phyloP scores from a whole-genome alignment of 148 eudicot genomes.

The Tetragonia tetragonoides region DNA sequence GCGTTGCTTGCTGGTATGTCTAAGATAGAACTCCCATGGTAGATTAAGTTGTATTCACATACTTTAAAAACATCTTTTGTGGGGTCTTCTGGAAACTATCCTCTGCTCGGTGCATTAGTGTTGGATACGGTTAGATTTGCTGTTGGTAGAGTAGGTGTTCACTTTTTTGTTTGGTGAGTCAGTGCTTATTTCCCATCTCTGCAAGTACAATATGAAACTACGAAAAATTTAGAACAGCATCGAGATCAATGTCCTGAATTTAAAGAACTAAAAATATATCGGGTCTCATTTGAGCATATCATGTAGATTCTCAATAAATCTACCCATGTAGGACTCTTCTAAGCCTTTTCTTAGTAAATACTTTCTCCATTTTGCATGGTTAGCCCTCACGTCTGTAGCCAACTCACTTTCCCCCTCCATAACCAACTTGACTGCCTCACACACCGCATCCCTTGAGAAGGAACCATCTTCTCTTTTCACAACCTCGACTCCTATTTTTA shows the following conservation, averaged over 20 bases:
- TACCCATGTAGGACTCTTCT: conserved; percentile 30
- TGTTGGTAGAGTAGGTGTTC: neutral
- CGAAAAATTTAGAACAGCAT: too few species aligned
- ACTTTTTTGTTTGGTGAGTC: neutral
- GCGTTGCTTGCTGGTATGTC: conserved; percentile 91
- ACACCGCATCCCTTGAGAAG: conserved; percentile 23
- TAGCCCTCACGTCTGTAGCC: conserved; percentile 24
- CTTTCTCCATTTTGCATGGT: conserved; percentile 36
- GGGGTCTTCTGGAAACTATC: too few species aligned
- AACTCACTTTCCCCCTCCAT: conserved; percentile 28
- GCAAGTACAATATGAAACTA: neutral
- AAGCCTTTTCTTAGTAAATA: conserved; percentile 25
- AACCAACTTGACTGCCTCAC: conserved; percentile 20
- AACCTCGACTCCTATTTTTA: conserved; percentile 13
- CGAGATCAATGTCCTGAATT: too few species aligned
- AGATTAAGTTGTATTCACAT: too few species aligned
- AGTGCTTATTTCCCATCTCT: conserved; percentile 41
- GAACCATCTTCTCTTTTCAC: conserved; percentile 25
- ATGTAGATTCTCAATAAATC: conserved; percentile 25
- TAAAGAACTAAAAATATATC: too few species aligned
- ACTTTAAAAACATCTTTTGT: too few species aligned
- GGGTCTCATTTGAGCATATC: too few species aligned
- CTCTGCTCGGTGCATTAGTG: neutral
- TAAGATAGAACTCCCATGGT: neutral
- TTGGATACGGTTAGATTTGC: too few species aligned